Evolutionary conservation across 2,329 filamentous ascomycete species (phyloP).

Genomic region (Magnaporthiopsis rhizophila): DNA sequence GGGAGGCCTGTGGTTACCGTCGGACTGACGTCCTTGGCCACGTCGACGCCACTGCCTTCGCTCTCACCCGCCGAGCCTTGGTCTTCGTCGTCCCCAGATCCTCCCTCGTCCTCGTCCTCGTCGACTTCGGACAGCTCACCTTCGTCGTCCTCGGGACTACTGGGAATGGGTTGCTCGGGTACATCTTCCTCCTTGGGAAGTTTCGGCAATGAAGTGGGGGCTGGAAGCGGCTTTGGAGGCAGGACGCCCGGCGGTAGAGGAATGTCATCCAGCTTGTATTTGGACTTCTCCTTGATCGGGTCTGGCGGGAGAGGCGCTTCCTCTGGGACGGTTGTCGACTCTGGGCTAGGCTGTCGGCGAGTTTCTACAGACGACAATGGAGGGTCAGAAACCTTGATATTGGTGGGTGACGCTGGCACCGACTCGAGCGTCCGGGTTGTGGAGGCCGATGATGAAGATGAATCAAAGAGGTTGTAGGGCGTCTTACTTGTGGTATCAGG

Average conservation of each 20-base stretch:
- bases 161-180: conserved; percentile 8
- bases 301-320: conserved; percentile 20
- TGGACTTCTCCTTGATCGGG: conserved; percentile 12
- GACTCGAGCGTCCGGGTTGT: conserved; percentile 17
- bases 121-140: conserved; percentile 27
- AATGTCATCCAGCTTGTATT: conserved; percentile 7
- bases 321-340: conserved; percentile 9
- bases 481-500: conserved; percentile 48
- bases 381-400: conserved; percentile 6
- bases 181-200: conserved; percentile 2
- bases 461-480: conserved; percentile 39
- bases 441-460: conserved; percentile 42
- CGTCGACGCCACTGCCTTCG: conserved; percentile 56
- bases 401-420: conserved; percentile 1
- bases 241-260: conserved; percentile 3
- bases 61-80: conserved; percentile 36
- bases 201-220: background rate
- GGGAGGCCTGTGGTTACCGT: conserved; percentile 30
- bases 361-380: conserved; percentile 3
- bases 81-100: conserved; percentile 33
- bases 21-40: conserved; percentile 55
- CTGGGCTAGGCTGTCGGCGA: background rate
- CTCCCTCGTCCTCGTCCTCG: conserved; percentile 18
- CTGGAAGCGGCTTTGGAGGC: background rate
- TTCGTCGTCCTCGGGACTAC: conserved; percentile 30